Conservation (phyloP, 164 flowering plant species). For the Taxillus chinensis region DNA sequence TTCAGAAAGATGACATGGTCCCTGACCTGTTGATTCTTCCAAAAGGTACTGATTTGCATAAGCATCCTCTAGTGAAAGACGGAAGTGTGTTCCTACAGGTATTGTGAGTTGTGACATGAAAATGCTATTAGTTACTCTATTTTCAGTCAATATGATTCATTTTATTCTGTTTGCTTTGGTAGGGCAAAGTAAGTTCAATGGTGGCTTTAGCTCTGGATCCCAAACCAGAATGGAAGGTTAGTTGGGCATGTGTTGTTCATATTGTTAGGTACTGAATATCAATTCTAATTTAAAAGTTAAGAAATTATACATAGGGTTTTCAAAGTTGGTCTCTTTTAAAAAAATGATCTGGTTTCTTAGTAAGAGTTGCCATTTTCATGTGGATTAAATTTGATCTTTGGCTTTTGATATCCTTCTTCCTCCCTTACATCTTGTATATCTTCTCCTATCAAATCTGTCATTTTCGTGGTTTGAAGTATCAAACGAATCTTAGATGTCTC, state of each 20-base stretch:
- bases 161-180: neutral
- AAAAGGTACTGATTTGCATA: slow-evolving; percentile 73
- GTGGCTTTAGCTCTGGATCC: slow-evolving; percentile 80
- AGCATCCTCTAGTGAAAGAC: slow-evolving; percentile 60
- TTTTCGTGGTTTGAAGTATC: too few relatives aligned
- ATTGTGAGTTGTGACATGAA: neutral
- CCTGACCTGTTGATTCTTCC: slow-evolving; percentile 76
- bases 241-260: slow-evolving; percentile 5
- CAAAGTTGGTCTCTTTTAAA: too few relatives aligned
- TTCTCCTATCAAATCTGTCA: too few relatives aligned
- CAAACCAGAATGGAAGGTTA: slow-evolving; percentile 78
- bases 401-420: too few relatives aligned
- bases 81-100: slow-evolving; percentile 88
- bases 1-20: slow-evolving; percentile 63
- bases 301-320: too few relatives aligned
- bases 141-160: neutral
- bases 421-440: too few relatives aligned
- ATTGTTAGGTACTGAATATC: neutral
- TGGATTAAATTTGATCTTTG: too few relatives aligned
- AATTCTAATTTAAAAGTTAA: too few relatives aligned
- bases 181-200: slow-evolving; percentile 94
- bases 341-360: too few relatives aligned
- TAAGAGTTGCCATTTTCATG: too few relatives aligned
- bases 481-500: too few relatives aligned
- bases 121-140: neutral